A percentile compares a stretch with the other conserved stretches of the same genome.
Conservation (phyloP, 2,329 filamentous ascomycete species). For the Ophioceras dolichostomum region DNA sequence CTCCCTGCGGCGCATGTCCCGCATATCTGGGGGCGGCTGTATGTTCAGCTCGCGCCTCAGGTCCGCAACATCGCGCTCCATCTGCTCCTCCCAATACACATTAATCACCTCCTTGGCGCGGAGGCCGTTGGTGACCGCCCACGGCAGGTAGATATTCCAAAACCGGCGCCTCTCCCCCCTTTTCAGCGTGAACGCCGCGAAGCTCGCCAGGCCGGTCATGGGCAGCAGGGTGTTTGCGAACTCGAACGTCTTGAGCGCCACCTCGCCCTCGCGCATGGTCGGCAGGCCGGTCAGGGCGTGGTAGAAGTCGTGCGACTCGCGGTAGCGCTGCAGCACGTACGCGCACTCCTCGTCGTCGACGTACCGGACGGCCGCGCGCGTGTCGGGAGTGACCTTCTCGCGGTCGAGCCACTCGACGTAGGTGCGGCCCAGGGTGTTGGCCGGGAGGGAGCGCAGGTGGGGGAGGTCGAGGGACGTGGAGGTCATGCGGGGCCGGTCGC, state of each 20-base stretch:
- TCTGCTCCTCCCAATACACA: slow-evolving; percentile 93
- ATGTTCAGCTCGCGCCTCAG: slow-evolving; percentile 67
- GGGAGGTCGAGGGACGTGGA: slow-evolving; percentile 57
- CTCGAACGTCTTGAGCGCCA: slow-evolving; percentile 96
- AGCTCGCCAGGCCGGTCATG: slow-evolving; percentile 82
- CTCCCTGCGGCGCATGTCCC: slow-evolving; percentile 60
- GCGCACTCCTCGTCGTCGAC: slow-evolving; percentile 93
- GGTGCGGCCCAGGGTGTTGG: slow-evolving; percentile 63
- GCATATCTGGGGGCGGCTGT: slow-evolving; percentile 77
- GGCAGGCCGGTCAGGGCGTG: slow-evolving; percentile 88
- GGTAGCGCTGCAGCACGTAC: slow-evolving; percentile 96
- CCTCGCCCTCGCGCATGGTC: slow-evolving; percentile 85
- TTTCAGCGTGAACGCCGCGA: slow-evolving; percentile 80
- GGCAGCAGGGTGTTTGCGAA: slow-evolving; percentile 89
- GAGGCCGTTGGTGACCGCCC: slow-evolving; percentile 78
- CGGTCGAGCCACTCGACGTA: slow-evolving; percentile 90
- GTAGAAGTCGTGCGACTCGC: slow-evolving; percentile 96
- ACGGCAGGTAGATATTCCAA: slow-evolving; percentile 67
- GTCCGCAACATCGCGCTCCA: slow-evolving; percentile 71
- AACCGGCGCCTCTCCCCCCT: slow-evolving; percentile 67
- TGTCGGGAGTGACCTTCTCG: slow-evolving; percentile 88
- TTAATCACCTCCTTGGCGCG: slow-evolving; percentile 74
- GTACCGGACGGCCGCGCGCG: slow-evolving; percentile 69
- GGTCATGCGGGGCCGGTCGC: slow-evolving; percentile 78
- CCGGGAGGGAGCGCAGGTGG: slow-evolving; percentile 58